phyloP scores from a whole-genome alignment of 2,329 filamentous ascomycete genomes.

The Aureobasidium sp. region DNA sequence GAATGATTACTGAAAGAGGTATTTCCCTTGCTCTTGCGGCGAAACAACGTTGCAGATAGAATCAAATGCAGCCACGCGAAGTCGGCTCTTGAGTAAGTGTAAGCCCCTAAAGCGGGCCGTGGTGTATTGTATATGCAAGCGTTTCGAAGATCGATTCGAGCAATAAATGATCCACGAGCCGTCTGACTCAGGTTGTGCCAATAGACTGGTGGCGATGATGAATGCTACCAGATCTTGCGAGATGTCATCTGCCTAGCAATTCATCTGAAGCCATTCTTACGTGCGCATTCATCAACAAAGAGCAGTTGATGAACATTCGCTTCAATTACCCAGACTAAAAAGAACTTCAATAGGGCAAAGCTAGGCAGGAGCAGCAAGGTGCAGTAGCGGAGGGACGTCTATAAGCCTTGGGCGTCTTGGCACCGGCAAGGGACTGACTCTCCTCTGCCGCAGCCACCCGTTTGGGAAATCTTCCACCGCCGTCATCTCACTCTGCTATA shows the following conservation, averaged over 20 bases:
- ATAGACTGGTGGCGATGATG: not conserved
- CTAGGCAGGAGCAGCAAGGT: not conserved
- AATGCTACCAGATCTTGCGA: not conserved
- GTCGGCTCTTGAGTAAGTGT: not conserved
- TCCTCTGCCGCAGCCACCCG: not conserved
- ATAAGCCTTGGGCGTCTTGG: not conserved
- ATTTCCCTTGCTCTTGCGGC: not conserved
- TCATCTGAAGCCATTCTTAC: not conserved
- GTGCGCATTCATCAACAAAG: not conserved
- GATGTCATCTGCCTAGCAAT: not conserved
- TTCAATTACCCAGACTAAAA: not conserved
- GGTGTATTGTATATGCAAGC: not conserved
- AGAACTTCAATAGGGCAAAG: not conserved
- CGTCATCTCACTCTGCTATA: not conserved
- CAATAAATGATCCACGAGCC: not conserved
- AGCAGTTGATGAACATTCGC: not conserved
- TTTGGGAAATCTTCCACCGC: not conserved
- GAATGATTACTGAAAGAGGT: not conserved
- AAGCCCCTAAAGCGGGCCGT: not conserved
- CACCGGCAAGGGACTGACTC: not conserved
- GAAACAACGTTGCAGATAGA: not conserved
- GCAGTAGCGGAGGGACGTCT: not conserved
- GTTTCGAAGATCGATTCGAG: conserved; percentile 1
- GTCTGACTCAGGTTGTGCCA: not conserved
- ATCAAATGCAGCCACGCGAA: not conserved